These are phyloP conservation scores for Hypoxylon sp. DNA, from an alignment of 2,329 filamentous ascomycete genomes.

Conservation along the genomic window DNA sequence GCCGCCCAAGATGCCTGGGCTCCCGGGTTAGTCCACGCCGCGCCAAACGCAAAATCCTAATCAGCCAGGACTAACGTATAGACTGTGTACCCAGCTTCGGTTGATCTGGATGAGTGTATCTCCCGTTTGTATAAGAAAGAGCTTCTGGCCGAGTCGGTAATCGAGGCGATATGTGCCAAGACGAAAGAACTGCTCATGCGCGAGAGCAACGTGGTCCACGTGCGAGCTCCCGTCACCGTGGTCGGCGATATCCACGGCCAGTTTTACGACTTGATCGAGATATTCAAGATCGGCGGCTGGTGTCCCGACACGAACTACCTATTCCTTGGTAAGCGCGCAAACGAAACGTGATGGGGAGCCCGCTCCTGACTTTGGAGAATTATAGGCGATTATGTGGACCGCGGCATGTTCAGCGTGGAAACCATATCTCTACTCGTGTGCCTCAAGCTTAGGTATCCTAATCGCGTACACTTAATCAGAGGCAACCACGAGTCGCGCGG, in stretches of 20 bases:
- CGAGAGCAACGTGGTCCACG: conserved; percentile 99
- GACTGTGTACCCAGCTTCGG: conserved; percentile 74
- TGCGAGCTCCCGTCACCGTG: conserved; percentile 93
- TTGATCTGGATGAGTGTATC: conserved; percentile 99
- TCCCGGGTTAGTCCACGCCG: conserved; percentile 64
- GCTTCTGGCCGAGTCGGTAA: conserved; percentile 94
- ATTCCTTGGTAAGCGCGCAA: conserved; percentile 79
- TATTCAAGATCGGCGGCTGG: conserved; percentile 97
- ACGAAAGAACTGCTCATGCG: conserved; percentile 99
- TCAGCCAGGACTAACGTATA: conserved; percentile 15
- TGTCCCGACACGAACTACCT: conserved; percentile 99
- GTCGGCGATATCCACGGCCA: conserved; percentile 99
- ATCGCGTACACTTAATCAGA: conserved; percentile 94
- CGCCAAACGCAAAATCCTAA: background rate
- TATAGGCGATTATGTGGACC: conserved; percentile 95
- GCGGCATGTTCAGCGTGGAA: conserved; percentile 98
- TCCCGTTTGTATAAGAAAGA: conserved; percentile 97
- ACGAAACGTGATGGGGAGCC: background rate
- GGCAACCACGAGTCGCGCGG: conserved; percentile 98
- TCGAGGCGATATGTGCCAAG: conserved; percentile 99
- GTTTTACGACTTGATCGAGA: conserved; percentile 99
- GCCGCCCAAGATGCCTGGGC: conserved; percentile 66
- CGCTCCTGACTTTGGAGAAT: conserved; percentile 20
- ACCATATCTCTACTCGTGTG: conserved; percentile 98
- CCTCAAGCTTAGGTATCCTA: conserved; percentile 95